A percentile compares a stretch with the other conserved stretches of the same genome.
Evolutionary conservation across 2,329 filamentous ascomycete genomes (phyloP).

Genomic region (Penicillium capsulatum): DNA sequence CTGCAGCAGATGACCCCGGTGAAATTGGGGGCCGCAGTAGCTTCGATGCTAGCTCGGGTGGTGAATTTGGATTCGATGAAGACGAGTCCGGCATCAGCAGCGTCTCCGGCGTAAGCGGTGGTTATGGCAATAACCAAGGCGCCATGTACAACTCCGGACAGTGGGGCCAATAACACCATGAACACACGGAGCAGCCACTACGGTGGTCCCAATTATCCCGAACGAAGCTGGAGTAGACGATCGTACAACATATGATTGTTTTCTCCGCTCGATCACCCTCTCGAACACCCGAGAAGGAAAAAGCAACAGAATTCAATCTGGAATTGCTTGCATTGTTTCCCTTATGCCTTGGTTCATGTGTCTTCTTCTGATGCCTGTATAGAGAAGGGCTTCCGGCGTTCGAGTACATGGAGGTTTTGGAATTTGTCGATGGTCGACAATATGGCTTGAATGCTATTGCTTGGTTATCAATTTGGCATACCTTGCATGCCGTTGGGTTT

Average conservation of each 20-base stretch:
- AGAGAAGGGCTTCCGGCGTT: conserved; percentile 27
- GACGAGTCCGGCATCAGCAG: conserved; percentile 39
- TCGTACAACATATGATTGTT: neutral
- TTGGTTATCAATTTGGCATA: neutral
- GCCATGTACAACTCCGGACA: conserved; percentile 31
- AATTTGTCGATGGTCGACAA: conserved; percentile 2
- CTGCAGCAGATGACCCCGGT: conserved; percentile 54
- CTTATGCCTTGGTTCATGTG: conserved; percentile 1
- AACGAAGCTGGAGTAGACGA: too few relatives aligned
- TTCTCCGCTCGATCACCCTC: neutral
- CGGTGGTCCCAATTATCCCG: too few relatives aligned
- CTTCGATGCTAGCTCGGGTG: conserved; percentile 44
- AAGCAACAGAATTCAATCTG: conserved; percentile 9
- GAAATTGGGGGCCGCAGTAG: conserved; percentile 63
- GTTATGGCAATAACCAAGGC: conserved; percentile 32
- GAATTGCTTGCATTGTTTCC: conserved; percentile 1
- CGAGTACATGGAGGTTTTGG: conserved; percentile 17
- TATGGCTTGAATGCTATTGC: conserved; percentile 2
- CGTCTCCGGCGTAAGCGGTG: conserved; percentile 33
- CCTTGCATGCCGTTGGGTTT: too few relatives aligned
- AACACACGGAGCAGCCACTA: conserved; percentile 1
- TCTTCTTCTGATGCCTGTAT: conserved; percentile 8
- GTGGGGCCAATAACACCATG: conserved; percentile 29
- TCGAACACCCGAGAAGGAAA: conserved; percentile 1
- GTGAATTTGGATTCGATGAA: conserved; percentile 43